Percentiles rank a stretch among this genome's conserved stretches.
phyloP scores from a whole-genome alignment of 208 protist genomes.

The Crithidia thermophila region DNA sequence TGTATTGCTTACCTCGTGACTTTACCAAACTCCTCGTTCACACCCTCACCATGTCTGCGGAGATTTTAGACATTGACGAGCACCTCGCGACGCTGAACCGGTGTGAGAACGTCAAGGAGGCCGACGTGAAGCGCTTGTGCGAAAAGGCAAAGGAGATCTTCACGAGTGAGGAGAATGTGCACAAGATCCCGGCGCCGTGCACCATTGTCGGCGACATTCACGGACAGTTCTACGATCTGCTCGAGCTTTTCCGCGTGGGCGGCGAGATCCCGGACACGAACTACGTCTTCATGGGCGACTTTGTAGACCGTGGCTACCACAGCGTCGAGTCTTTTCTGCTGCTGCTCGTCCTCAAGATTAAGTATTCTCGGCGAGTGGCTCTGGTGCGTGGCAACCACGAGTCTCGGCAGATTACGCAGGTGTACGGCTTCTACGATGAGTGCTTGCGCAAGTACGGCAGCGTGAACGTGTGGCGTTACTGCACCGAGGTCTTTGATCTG shows the following conservation, averaged over 20 bases:
- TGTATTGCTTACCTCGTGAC: too few species aligned
- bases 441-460: slow-evolving; percentile 99
- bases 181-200: slow-evolving; percentile 89
- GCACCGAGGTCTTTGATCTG: slow-evolving; percentile 99
- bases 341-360: slow-evolving; percentile 97
- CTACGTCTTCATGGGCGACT: slow-evolving; percentile 99
- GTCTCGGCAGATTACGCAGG: slow-evolving; percentile 96
- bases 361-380: slow-evolving; percentile 95
- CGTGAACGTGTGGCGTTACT: slow-evolving; percentile 99
- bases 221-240: slow-evolving; percentile 97
- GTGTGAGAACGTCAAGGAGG: slow-evolving; percentile 94
- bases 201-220: slow-evolving; percentile 96
- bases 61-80: slow-evolving; percentile 93
- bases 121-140: slow-evolving; percentile 93
- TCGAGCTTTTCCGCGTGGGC: slow-evolving; percentile 97
- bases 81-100: slow-evolving; percentile 97
- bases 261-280: slow-evolving; percentile 97
- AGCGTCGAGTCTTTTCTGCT: slow-evolving; percentile 98
- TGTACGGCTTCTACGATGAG: slow-evolving; percentile 99
- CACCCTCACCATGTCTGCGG: slow-evolving; percentile 14
- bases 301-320: slow-evolving; percentile 99
- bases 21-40: background rate
- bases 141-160: slow-evolving; percentile 83
- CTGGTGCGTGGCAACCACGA: slow-evolving; percentile 98
- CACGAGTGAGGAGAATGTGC: slow-evolving; percentile 89